phyloP scores from a whole-genome alignment of 768 basidiomycete species.

The Phanerochaete carnosa region DNA sequence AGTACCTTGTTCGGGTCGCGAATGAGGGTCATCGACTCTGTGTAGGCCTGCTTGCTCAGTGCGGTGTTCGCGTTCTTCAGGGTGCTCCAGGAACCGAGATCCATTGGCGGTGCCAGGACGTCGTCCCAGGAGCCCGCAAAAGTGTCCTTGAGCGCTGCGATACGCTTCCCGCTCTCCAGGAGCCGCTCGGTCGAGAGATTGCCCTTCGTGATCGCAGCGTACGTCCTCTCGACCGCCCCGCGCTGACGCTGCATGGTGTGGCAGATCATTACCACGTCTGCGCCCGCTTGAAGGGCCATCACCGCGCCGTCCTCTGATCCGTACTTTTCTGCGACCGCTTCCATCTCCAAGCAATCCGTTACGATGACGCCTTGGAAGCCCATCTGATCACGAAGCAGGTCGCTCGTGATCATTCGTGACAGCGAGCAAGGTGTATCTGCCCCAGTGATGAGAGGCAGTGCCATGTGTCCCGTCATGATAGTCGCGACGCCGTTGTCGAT shows the following conservation, averaged over 20 bases:
- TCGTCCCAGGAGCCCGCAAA: constrained; percentile 49
- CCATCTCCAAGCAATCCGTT: constrained; percentile 79
- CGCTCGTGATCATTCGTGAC: constrained; percentile 48
- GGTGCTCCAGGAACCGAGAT: constrained; percentile 27
- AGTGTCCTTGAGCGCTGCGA: constrained; percentile 45
- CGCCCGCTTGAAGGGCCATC: constrained; percentile 55
- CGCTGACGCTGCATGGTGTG: constrained; percentile 54
- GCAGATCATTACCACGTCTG: constrained; percentile 75
- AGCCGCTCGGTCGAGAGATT: constrained; percentile 37
- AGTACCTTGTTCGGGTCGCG: constrained; percentile 35
- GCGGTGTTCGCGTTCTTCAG: constrained; percentile 37
- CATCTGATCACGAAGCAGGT: constrained; percentile 47
- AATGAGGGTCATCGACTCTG: constrained; percentile 43
- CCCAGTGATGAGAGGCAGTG: constrained; percentile 54
- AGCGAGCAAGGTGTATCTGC: constrained; percentile 58
- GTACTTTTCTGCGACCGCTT: constrained; percentile 52
- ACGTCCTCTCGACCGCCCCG: constrained; percentile 50
- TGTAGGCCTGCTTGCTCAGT: constrained; percentile 49
- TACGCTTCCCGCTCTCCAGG: constrained; percentile 39
- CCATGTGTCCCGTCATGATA: constrained; percentile 76
- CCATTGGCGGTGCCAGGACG: constrained; percentile 19
- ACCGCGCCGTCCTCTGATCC: constrained; percentile 55
- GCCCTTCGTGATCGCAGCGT: constrained; percentile 46
- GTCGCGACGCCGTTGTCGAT: constrained; percentile 43
- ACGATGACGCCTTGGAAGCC: constrained; percentile 59